phyloP scores from a whole-genome alignment of 192 early-diverging fungal genomes.

The Podochytrium sp. region DNA sequence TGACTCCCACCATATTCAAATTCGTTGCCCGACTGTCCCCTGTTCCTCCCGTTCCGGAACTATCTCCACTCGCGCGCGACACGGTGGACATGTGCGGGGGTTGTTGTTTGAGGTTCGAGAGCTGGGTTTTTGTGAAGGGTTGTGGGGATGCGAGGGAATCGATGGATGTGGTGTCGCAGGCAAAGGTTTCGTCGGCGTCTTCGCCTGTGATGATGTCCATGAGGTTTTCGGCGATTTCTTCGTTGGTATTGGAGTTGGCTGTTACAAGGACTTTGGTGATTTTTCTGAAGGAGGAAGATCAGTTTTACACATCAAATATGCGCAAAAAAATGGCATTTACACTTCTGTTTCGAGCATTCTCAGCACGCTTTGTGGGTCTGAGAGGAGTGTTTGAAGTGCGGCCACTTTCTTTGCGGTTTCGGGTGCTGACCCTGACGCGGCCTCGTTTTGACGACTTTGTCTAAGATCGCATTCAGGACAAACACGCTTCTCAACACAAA shows the following conservation, averaged over 20 bases:
- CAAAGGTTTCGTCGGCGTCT: background rate
- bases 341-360: conserved; percentile 18
- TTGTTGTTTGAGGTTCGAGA: background rate
- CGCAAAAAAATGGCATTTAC: too few species aligned
- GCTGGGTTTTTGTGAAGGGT: background rate
- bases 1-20: background rate
- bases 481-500: too few species aligned
- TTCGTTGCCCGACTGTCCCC: too few species aligned
- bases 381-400: background rate
- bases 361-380: background rate
- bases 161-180: background rate
- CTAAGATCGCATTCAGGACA: too few species aligned
- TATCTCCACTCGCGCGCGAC: background rate
- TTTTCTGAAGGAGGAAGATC: background rate
- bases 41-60: too few species aligned
- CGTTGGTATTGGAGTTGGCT: background rate
- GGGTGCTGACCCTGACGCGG: background rate
- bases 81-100: background rate
- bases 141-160: background rate
- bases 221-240: conserved; percentile 23
- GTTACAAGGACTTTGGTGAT: conserved; percentile 1
- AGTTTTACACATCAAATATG: too few species aligned
- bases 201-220: conserved; percentile 24
- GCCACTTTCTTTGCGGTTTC: background rate
- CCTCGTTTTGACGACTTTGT: too few species aligned